Evolutionary conservation across 176 grass and related monocot genomes (phyloP), one percentile per base, ranked within the genome.

Genomic region (Eremochloa ophiuroides): DNA sequence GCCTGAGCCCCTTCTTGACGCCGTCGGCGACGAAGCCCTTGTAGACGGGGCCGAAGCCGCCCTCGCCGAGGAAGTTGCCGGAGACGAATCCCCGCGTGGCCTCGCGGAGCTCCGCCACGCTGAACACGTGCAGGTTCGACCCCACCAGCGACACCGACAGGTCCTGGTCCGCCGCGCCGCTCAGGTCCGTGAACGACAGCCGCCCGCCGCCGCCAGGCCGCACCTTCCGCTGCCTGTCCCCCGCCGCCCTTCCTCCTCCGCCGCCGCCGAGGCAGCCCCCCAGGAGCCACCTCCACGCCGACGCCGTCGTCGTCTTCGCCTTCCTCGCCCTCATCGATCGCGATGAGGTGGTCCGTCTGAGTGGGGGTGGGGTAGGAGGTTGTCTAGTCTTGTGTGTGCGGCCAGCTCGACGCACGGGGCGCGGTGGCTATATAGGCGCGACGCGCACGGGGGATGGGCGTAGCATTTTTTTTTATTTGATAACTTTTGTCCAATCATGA

Each of bases 41-140:
- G 87, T 85, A 93, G 0, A 93, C 91, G 55, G 91, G 91, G 0
- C 91, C 91, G 87, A 93, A 93, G 5, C 91, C 91, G 42, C 91
- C 91, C 82, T 93, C 84, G 47, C 91, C 91, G 40, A 93, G 87
- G 91, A 93, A 87, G 91, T 93, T 93, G 85, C 74, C 70, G 77
- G 77, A 51, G 40, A 73, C 72, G 85, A 93, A 93, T 7, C 85
- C 78, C 9, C 85, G 41, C 51, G 91, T 93, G 10, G 87, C 87
- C 1, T 44, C 78, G 4, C 74, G 69, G 11, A 93, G 87, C 82
- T 93, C 91, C 0, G 87, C 76, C 1, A 93, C 76, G 22, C 31
- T 85, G 91, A 93, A 93, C 40, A 93, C 83, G 87, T 93, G 62
- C 31, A 93, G 91, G 82, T 93, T 93, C 0, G 91, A 88, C 0